These are phyloP conservation scores for Aspergillus sp. DNA, from an alignment of 2,329 filamentous ascomycete genomes.

Conservation along the genomic window DNA sequence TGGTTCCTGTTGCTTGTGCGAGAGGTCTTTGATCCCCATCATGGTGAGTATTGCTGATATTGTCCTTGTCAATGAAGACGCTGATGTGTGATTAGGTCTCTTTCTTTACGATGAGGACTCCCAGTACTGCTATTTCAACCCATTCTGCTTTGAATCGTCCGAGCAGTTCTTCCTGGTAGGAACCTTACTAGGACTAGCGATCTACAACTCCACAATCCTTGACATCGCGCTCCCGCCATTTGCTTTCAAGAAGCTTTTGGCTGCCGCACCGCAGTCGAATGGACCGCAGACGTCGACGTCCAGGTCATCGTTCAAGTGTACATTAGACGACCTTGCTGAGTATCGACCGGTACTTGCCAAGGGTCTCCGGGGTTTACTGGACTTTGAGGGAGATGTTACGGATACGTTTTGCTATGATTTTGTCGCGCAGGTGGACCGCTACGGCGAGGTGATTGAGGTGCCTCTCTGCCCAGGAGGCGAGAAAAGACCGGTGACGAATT, in stretches of 20 bases:
- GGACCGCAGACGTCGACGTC: slow-evolving; percentile 53
- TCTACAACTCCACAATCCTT: slow-evolving; percentile 91
- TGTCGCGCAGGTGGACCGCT: slow-evolving; percentile 69
- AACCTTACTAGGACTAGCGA: slow-evolving; percentile 79
- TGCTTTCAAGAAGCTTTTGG: slow-evolving; percentile 80
- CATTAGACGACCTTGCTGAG: slow-evolving; percentile 76
- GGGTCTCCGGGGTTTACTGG: slow-evolving; percentile 70
- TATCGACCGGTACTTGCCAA: slow-evolving; percentile 71
- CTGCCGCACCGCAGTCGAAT: slow-evolving; percentile 63
- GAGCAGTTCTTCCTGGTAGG: slow-evolving; percentile 91
- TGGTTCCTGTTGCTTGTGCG: slow-evolving; percentile 87
- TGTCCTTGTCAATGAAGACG: slow-evolving; percentile 2
- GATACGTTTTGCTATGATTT: slow-evolving; percentile 78
- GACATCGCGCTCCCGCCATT: slow-evolving; percentile 86
- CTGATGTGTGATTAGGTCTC: slow-evolving; percentile 55
- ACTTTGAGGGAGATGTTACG: slow-evolving; percentile 80
- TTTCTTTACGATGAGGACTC: slow-evolving; percentile 92
- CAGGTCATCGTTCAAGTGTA: slow-evolving; percentile 62
- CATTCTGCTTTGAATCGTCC: slow-evolving; percentile 80
- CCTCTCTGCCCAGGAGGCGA: slow-evolving; percentile 73
- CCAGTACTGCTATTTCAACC: slow-evolving; percentile 88
- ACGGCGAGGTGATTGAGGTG: slow-evolving; percentile 62
- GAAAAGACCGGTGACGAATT: slow-evolving; percentile 71
- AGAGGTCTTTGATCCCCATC: slow-evolving; percentile 85
- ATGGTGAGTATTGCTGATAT: slow-evolving; percentile 55